phyloP scores from a whole-genome alignment of 495 filamentous ascomycete species.

The Penicillium manginii region DNA sequence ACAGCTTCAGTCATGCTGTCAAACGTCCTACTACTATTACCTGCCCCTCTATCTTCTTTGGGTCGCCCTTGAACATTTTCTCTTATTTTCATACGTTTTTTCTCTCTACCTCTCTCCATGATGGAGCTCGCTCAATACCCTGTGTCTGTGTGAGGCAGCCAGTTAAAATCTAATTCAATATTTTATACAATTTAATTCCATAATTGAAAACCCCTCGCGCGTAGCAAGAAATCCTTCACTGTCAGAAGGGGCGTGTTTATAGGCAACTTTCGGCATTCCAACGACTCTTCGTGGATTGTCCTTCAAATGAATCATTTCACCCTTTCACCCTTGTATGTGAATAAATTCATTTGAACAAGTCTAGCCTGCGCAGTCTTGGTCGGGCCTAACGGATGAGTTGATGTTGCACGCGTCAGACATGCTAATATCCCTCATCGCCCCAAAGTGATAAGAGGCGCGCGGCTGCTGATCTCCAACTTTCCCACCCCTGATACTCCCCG shows the following conservation, averaged over 20 bases:
- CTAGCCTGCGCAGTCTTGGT: slow-evolving; percentile 2
- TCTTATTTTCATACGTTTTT: neutral
- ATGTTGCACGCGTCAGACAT: slow-evolving; percentile 39
- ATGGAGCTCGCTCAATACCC: slow-evolving; percentile 4
- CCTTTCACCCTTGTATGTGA: slow-evolving; percentile 16
- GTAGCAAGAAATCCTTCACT: neutral
- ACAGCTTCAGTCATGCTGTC: slow-evolving; percentile 1
- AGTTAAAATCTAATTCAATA: slow-evolving; percentile 3
- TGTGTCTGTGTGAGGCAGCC: neutral
- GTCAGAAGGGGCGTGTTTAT: slow-evolving; percentile 10
- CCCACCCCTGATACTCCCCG: slow-evolving; percentile 33
- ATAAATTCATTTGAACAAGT: slow-evolving; percentile 6
- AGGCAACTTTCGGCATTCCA: slow-evolving; percentile 29
- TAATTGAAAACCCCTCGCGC: neutral
- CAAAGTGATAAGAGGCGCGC: slow-evolving; percentile 40
- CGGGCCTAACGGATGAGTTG: slow-evolving; percentile 20
- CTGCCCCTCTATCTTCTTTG: neutral
- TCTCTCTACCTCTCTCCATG: neutral
- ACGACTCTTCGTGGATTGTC: slow-evolving; percentile 3
- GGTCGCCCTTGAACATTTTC: neutral
- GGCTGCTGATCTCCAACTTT: slow-evolving; percentile 35
- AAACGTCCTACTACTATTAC: neutral
- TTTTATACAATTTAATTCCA: neutral
- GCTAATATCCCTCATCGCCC: slow-evolving; percentile 21
- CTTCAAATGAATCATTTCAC: slow-evolving; percentile 7